Percentiles rank a stretch among this genome's conserved stretches.
phyloP scores from a whole-genome alignment of 1,284 basidiomycete genomes.

The Apiotrichum akiyoshidainum region DNA sequence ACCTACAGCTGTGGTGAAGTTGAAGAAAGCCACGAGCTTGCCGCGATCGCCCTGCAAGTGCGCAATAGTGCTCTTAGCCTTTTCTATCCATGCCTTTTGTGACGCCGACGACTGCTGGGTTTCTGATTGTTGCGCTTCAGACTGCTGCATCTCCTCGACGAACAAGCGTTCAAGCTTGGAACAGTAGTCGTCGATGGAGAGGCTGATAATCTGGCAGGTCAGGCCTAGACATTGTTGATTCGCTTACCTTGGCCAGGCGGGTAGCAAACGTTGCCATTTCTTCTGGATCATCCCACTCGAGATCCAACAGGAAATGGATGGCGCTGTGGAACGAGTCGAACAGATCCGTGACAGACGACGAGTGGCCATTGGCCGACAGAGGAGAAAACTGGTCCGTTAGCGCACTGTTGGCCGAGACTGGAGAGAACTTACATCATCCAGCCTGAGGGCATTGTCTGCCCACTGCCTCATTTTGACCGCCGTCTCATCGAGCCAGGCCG shows the following conservation, averaged over 20 bases:
- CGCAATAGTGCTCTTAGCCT: constrained; percentile 72
- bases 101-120: constrained; percentile 55
- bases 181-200: constrained; percentile 90
- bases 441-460: constrained; percentile 84
- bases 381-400: constrained; percentile 64
- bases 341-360: constrained; percentile 92
- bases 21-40: constrained; percentile 65
- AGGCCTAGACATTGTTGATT: not conserved
- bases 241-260: constrained; percentile 69
- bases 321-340: constrained; percentile 92
- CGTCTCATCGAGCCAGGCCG: constrained; percentile 84
- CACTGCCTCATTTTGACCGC: constrained; percentile 88
- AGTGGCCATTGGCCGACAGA: constrained; percentile 77
- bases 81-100: constrained; percentile 86
- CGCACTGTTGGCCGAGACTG: not conserved
- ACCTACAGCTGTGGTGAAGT: constrained; percentile 70
- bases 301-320: constrained; percentile 77
- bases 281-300: constrained; percentile 88
- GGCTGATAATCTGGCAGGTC: constrained; percentile 70
- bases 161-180: constrained; percentile 82
- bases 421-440: constrained; percentile 67
- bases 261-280: constrained; percentile 89
- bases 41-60: constrained; percentile 69
- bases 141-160: constrained; percentile 73
- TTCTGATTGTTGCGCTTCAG: constrained; percentile 25